Evolutionary conservation across 176 grass and related monocot genomes (phyloP).

Genomic region (Zoysia japonica): DNA sequence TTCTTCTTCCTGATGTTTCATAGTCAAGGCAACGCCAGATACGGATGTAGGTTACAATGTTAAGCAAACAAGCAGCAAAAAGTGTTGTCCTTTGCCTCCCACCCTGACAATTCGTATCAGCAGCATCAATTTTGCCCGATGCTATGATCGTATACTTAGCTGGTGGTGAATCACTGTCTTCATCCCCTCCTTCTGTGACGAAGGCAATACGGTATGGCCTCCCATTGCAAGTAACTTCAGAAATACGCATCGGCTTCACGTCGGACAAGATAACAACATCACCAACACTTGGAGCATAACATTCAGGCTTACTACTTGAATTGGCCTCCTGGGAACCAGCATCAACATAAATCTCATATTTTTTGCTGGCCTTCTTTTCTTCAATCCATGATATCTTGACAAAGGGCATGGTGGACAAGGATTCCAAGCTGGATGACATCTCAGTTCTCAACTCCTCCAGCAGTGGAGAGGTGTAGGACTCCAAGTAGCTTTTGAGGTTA

Average conservation of each 20-base stretch:
- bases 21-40: slow-evolving; percentile 54
- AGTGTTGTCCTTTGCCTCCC: not conserved
- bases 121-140: slow-evolving; percentile 40
- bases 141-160: slow-evolving; percentile 38
- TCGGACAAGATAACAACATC: slow-evolving; percentile 67
- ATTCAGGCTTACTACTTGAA: slow-evolving; percentile 21
- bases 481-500: slow-evolving; percentile 39
- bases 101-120: not conserved
- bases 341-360: slow-evolving; percentile 13
- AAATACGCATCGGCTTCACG: slow-evolving; percentile 24
- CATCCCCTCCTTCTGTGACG: slow-evolving; percentile 41
- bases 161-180: slow-evolving; percentile 38
- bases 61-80: slow-evolving; percentile 62
- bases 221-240: slow-evolving; percentile 36
- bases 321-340: slow-evolving; percentile 11
- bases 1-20: slow-evolving; percentile 16
- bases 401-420: slow-evolving; percentile 39
- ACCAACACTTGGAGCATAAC: slow-evolving; percentile 45
- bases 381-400: slow-evolving; percentile 36
- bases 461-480: slow-evolving; percentile 47
- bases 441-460: slow-evolving; percentile 65
- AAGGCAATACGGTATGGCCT: slow-evolving; percentile 33
- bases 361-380: not conserved
- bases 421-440: slow-evolving; percentile 49
- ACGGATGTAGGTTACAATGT: slow-evolving; percentile 52